Base-by-base conservation (phyloP, 2,329 filamentous ascomycete species). In the Fusarium sp. region DNA sequence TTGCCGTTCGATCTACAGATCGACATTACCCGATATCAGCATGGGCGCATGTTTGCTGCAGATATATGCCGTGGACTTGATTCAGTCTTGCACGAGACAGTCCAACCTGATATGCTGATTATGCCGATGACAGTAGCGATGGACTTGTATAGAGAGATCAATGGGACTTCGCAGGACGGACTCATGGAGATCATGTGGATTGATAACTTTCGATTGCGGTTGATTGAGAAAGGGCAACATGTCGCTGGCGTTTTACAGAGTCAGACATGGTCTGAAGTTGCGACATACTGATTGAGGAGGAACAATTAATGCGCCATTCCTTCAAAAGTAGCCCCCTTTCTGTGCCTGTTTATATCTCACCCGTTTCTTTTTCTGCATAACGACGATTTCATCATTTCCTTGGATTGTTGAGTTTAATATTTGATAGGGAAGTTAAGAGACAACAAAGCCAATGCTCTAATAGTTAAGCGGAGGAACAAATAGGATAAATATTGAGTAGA, bases 21-120 rank as follows among this genome's bases (percentile, higher is more conserved):
- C 41, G 80, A 86, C 52, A 72, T 79, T 4, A 71, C 74, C 14
- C 77, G 75, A 33, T 87, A 85, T 63, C 77, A 81, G 17, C 79
- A 82, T 57, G 80, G 79, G 2, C 77, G 79, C 18, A 78, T 81
- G 49, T 74, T 84, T 33, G 84, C 85, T 1, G 80, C 78, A 11
- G 80, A 82, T 53, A 81, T 87, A 17, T 87, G 85, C 66, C 80
- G 84, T 39, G 80, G 81, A 5, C 74, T 87, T 6, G 85, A 87
- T 59, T 83, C 79, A 42, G 80, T 80, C 0, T 75, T 86, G 7
- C 74, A 71, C 9, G 76, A 74, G 5, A 83, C 80, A 2, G 76
- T 77, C 15, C 83, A 85, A 74, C 83, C 83, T 3, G 83, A 85
- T 61, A 65, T 84, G 66, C 67, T 86, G 17, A 71, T 78, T 11